A percentile compares a stretch with the other conserved stretches of the same genome.
These are phyloP conservation scores for Stereum hirsutum DNA, from an alignment of 1,284 basidiomycete species.

Conservation along the genomic window DNA sequence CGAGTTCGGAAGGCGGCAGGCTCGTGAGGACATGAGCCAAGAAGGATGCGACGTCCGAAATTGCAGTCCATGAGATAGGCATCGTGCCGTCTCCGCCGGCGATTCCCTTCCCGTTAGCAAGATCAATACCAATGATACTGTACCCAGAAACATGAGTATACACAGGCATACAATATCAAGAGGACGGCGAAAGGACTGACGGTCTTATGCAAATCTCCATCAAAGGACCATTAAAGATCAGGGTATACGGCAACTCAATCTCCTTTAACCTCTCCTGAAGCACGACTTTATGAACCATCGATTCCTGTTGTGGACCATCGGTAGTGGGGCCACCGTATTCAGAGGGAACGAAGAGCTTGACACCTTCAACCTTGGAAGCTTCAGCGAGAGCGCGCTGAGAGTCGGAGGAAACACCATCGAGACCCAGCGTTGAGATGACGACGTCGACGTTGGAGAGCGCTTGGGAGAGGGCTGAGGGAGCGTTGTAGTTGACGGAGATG, in stretches of 20 bases:
- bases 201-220: constrained; percentile 5
- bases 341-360: constrained; percentile 21
- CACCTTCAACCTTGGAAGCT: constrained; percentile 18
- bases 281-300: constrained; percentile 6
- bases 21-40: constrained; percentile 25
- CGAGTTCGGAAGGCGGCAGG: constrained; percentile 19
- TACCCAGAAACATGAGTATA: background rate
- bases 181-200: constrained; percentile 1
- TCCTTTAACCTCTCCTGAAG: constrained; percentile 7
- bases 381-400: constrained; percentile 15
- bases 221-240: constrained; percentile 9
- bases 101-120: constrained; percentile 18
- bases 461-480: constrained; percentile 6
- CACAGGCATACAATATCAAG: background rate
- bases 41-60: constrained; percentile 25
- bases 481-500: constrained; percentile 10
- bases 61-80: constrained; percentile 21
- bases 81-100: constrained; percentile 22
- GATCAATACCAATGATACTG: constrained; percentile 13
- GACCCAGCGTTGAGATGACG: constrained; percentile 15
- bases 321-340: constrained; percentile 17
- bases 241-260: constrained; percentile 9
- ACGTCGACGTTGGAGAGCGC: constrained; percentile 15
- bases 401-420: constrained; percentile 2
- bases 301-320: constrained; percentile 7